Evolutionary conservation across 2,329 filamentous ascomycete species (phyloP).

Genomic region (Sclerotinia borealis): DNA sequence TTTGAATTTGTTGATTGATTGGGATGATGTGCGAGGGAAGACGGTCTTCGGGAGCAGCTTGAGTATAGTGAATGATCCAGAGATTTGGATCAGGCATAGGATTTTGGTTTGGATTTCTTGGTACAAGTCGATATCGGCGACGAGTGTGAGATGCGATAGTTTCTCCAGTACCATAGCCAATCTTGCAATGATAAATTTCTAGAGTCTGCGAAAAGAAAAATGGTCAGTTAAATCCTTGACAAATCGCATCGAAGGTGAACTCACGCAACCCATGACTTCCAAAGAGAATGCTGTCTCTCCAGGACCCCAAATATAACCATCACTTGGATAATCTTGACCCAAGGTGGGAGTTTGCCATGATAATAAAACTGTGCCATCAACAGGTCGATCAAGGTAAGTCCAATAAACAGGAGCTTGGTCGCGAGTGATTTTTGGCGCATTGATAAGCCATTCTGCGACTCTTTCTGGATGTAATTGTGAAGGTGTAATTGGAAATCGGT

Average conservation of each 20-base stretch:
- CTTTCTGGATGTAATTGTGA: constrained; percentile 63
- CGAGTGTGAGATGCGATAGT: constrained; percentile 69
- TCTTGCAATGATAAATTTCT: constrained; percentile 80
- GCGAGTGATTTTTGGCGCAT: constrained; percentile 78
- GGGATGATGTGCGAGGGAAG: constrained; percentile 64
- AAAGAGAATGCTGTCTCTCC: constrained; percentile 71
- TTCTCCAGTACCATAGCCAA: constrained; percentile 74
- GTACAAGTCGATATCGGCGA: constrained; percentile 77
- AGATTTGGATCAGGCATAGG: constrained; percentile 72
- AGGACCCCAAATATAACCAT: constrained; percentile 88
- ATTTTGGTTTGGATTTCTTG: constrained; percentile 65
- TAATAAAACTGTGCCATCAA: constrained; percentile 75
- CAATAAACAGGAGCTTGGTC: constrained; percentile 84
- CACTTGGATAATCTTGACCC: constrained; percentile 72
- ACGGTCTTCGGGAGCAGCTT: constrained; percentile 66
- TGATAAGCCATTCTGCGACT: constrained; percentile 76
- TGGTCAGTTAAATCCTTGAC: constrained; percentile 13
- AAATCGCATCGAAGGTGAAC: constrained; percentile 23
- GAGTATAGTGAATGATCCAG: constrained; percentile 88
- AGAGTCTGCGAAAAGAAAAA: constrained; percentile 53
- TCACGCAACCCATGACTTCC: constrained; percentile 62
- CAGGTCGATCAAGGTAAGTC: constrained; percentile 80
- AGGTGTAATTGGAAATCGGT: constrained; percentile 69
- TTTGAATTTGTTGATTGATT: constrained; percentile 54
- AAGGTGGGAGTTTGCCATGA: constrained; percentile 81